Conservation (phyloP, 257 asterid genomes). For the Forsythia suspensa region DNA sequence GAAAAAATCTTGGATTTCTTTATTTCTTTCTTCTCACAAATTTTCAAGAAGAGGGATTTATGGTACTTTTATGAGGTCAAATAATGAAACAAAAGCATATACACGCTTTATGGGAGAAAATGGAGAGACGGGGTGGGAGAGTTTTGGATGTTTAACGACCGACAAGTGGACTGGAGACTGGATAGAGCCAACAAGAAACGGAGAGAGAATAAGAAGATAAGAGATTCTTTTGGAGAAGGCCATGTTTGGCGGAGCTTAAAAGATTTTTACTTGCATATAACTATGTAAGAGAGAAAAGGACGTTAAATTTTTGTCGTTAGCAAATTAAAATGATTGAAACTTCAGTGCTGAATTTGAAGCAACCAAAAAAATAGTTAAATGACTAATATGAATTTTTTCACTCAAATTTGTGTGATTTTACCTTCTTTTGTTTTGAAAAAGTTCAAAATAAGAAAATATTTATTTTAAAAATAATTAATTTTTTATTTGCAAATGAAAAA, state of each 20-base stretch:
- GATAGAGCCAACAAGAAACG: slow-evolving; percentile 30
- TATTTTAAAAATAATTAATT: too few relatives aligned
- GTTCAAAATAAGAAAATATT: too few relatives aligned
- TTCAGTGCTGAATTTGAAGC: too few relatives aligned
- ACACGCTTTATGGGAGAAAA: neutral
- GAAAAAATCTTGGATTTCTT: neutral
- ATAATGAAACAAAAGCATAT: neutral
- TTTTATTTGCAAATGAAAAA: too few relatives aligned
- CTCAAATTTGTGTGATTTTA: too few relatives aligned
- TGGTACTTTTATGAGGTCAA: neutral
- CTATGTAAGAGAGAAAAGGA: too few relatives aligned
- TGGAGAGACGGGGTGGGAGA: neutral
- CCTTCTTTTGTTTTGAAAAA: too few relatives aligned
- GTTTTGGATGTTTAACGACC: slow-evolving; percentile 13
- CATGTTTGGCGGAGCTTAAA: neutral
- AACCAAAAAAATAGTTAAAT: too few relatives aligned
- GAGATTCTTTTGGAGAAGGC: slow-evolving; percentile 28
- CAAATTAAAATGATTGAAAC: too few relatives aligned
- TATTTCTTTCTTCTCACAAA: neutral
- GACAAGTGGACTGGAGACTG: slow-evolving; percentile 26
- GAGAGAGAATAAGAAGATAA: slow-evolving; percentile 36
- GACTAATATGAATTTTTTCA: too few relatives aligned
- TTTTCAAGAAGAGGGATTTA: neutral
- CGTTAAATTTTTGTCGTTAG: too few relatives aligned
- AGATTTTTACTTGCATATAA: neutral